Conservation (phyloP, 129 eudicot genomes). For the Artemisia argyi region DNA sequence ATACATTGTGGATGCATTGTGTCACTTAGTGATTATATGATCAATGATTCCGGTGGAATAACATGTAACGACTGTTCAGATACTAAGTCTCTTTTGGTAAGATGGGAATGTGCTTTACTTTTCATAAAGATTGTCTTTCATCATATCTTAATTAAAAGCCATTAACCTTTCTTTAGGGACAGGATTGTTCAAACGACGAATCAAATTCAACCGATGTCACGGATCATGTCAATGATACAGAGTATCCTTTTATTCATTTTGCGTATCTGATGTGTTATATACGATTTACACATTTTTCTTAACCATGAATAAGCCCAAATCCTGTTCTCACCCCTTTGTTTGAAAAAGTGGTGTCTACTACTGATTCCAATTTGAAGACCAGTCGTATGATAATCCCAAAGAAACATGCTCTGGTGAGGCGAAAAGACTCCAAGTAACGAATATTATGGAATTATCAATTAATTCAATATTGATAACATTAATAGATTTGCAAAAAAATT, state of each 20-base stretch:
- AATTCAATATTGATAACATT: neutral
- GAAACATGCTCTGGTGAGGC: constrained; percentile 52
- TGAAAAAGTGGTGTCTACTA: constrained; percentile 43
- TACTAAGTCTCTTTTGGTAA: constrained; percentile 36
- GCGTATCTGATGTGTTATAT: neutral
- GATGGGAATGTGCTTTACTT: constrained; percentile 13
- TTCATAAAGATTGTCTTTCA: neutral
- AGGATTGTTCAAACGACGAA: no score
- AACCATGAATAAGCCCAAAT: constrained; percentile 37
- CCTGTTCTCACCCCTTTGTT: constrained; percentile 42
- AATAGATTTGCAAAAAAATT: neutral
- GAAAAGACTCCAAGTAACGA: neutral
- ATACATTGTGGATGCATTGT: constrained; percentile 68
- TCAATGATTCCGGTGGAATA: constrained; percentile 59
- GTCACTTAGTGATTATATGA: constrained; percentile 47
- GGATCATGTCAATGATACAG: no score
- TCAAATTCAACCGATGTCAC: no score
- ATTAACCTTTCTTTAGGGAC: no score
- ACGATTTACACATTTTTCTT: constrained; percentile 33
- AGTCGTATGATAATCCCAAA: constrained; percentile 54
- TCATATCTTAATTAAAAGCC: neutral
- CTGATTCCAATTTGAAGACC: constrained; percentile 40
- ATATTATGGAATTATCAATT: neutral
- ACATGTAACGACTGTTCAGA: constrained; percentile 54
- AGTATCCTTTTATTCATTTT: no score